Base-by-base conservation (phyloP, 371 early-diverging fungal genomes). In the Mortierella sp. region DNA sequence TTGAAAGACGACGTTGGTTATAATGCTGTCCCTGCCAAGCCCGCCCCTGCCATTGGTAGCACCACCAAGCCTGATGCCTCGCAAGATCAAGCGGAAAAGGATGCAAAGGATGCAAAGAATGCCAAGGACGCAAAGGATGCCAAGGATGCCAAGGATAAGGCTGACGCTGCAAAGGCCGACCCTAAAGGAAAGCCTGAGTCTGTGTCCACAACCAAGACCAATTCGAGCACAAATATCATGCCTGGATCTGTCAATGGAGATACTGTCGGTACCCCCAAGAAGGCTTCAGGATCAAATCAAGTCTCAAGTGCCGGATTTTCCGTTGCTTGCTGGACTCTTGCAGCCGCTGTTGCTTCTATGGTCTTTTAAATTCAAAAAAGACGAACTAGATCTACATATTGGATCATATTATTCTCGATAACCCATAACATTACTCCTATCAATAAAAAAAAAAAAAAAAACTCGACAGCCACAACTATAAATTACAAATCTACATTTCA, bases 1-100 rank as follows among this genome's bases (percentile, higher is more conserved):
- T 15, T 78, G 61, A 12, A 22, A 26, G 78, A 78, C 31, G 42
- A 53, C 13, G 54, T 69, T 32, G 73, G 73, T 0, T 78, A 78
- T 29, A 68, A 65, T 51, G 66, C 45, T 19, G 73, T 78, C 17
- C 78, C 78, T 9, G 45, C 53, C 22, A 35, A 26, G 4, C 37
- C 65, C 2, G 61, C 45, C 7, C 37, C 37, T 19, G 42, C 35
- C 12, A 9, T 23, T 13, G 19, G 19, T 13, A 2, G 2, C 12
- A 42, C 54, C 54, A 61, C 51, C 26, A 63, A 60, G 63, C 29
- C 37, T 23, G 35, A 26, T 19, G 56, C 22, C 6, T 4, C 23
- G 17, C 53, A 9, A 29, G 34, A 58, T 29, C 59, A 31, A 58
- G 7, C 31, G n/a, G n/a, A n/a, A n/a, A n/a, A n/a, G n/a, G n/a